Evolutionary conservation across 2,329 filamentous ascomycete genomes (phyloP).

Genomic region (Ascochyta clinopodiicola): DNA sequence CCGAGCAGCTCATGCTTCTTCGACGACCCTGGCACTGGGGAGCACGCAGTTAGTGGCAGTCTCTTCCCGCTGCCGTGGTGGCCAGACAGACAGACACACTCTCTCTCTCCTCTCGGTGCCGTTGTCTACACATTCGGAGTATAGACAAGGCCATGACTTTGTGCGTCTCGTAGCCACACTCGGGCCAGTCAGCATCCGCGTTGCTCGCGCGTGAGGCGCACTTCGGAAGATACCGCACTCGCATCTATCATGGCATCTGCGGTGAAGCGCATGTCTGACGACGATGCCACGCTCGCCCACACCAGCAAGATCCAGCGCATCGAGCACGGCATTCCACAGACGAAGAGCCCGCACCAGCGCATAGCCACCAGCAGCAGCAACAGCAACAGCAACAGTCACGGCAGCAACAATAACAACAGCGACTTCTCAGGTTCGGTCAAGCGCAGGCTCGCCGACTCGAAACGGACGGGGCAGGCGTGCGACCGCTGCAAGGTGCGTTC

Average conservation of each 20-base stretch:
- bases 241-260: slow-evolving; percentile 30
- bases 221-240: slow-evolving; percentile 18
- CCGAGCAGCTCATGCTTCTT: slow-evolving; percentile 5
- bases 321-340: slow-evolving; percentile 29
- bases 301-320: slow-evolving; percentile 44
- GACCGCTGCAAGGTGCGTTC: slow-evolving; percentile 78
- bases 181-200: slow-evolving; percentile 22
- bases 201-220: slow-evolving; percentile 20
- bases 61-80: not conserved
- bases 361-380: slow-evolving; percentile 26
- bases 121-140: not conserved
- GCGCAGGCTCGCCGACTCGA: slow-evolving; percentile 61
- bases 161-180: not conserved
- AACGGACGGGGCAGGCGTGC: slow-evolving; percentile 81
- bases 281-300: slow-evolving; percentile 17
- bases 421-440: slow-evolving; percentile 51
- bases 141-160: not conserved
- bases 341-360: slow-evolving; percentile 22
- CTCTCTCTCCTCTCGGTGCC: not conserved
- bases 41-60: not conserved
- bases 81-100: not conserved
- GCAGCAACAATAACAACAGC: slow-evolving; percentile 24
- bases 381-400: slow-evolving; percentile 28
- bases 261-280: slow-evolving; percentile 23
- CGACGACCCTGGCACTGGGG: not conserved